Base-by-base conservation (phyloP, 495 filamentous ascomycete genomes). In the Peziza echinospora region DNA sequence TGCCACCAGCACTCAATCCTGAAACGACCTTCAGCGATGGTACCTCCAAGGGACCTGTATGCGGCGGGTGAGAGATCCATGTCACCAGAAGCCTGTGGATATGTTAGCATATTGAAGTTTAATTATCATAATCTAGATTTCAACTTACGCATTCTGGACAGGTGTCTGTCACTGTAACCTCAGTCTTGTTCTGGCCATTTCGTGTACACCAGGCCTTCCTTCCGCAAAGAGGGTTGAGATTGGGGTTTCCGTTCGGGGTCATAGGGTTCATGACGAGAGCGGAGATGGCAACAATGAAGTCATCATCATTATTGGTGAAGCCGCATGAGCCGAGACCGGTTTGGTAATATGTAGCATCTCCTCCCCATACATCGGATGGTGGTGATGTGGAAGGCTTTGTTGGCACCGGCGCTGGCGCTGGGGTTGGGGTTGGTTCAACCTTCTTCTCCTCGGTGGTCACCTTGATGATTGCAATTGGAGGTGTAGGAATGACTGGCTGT, bases 291-390 rank as follows among this genome's bases (percentile, higher is more conserved):
- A 64, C 61, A 34, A 67, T 51, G 41, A 24, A 19, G 16, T 68
- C 59, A 21, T 19, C 16, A 24, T 44, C 22, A 1, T 0, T 1
- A 48, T 26, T 60, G 1, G 41, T 45, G 1, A 19, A 19, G 26
- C 67, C 68, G 44, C 68, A 71, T 28, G 67, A 58, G 17, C 67
- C 68, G 5, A 64, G 9, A 21, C 66, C 65, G 26, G 52, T 19
- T 6, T 45, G 41, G 50, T 68, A 71, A 47, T 56, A 67, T 34
- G 67, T 71, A 17, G 64, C 59, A 25, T 60, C 42, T 40, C 67
- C 67, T 7, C 9, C 25, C 45, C 8, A 8, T 26, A 2, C 0
- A 9, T 2, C 53, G 48, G 37, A 54, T 51, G 8, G 13, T 46
- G 11, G n/a, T 24, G 24, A 50, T 54, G 10, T 23, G 41, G 26